Evolutionary conservation across 2,329 filamentous ascomycete genomes (phyloP).

Genomic region (Corniculantispora saksenae): DNA sequence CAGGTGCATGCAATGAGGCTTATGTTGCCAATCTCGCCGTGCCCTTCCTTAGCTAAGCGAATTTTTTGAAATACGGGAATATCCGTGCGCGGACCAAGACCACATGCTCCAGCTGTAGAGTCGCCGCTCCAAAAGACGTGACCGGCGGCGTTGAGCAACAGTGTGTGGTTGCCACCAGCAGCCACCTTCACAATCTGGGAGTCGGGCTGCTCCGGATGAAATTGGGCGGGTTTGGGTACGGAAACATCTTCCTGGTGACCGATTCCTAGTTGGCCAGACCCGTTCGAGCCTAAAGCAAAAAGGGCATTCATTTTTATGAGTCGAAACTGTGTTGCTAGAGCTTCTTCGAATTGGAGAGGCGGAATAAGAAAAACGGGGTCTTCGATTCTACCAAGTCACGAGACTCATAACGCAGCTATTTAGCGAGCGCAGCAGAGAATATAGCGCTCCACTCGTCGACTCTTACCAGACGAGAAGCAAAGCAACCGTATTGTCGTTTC

Average conservation of each 20-base stretch:
- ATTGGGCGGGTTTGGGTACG: slow-evolving; percentile 62
- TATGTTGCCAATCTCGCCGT: slow-evolving; percentile 31
- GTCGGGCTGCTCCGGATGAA: slow-evolving; percentile 44
- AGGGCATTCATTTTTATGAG: slow-evolving; percentile 49
- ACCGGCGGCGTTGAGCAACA: slow-evolving; percentile 65
- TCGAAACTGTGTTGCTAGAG: neutral
- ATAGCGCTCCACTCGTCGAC: too few species aligned
- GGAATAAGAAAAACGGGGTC: too few species aligned
- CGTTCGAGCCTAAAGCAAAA: slow-evolving; percentile 75
- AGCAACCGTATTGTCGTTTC: too few species aligned
- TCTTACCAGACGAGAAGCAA: too few species aligned
- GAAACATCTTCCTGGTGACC: slow-evolving; percentile 72
- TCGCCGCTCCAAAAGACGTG: slow-evolving; percentile 67
- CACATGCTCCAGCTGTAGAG: slow-evolving; percentile 55
- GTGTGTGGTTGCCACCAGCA: slow-evolving; percentile 84
- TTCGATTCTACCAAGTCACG: too few species aligned
- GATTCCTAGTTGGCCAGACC: slow-evolving; percentile 73
- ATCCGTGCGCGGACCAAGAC: slow-evolving; percentile 36
- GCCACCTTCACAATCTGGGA: slow-evolving; percentile 42
- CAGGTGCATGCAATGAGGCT: slow-evolving; percentile 70
- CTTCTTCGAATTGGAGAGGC: neutral
- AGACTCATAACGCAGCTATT: too few species aligned
- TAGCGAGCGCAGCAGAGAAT: too few species aligned
- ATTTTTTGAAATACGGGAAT: slow-evolving; percentile 42
- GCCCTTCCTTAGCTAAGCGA: slow-evolving; percentile 35